Base-by-base conservation (phyloP, 2,329 filamentous ascomycete species). In the Aspergillus arachidicola region DNA sequence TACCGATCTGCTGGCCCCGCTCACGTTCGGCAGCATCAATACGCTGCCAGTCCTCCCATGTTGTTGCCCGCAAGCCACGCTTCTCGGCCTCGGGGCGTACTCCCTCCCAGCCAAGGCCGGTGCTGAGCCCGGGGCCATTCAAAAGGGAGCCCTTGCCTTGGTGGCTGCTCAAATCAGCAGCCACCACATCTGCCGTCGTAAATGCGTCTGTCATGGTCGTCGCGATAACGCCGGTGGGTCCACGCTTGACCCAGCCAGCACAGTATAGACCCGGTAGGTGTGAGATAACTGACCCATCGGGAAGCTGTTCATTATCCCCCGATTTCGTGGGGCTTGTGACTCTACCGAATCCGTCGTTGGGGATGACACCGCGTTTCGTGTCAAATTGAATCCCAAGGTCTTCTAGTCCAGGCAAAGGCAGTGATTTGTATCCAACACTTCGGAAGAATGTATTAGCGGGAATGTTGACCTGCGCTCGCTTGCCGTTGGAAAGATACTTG, bases 141-240 rank as follows among this genome's bases (percentile, higher is more conserved):
- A 87, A 70, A 60, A 89, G 86, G 0, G 76, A 78, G 14, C 67
- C 66, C 10, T 69, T 65, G 34, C 57, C 60, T 4, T 59, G 55
- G 11, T 72, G 63, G 9, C 64, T 73, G 57, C 80, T 73, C 90
- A 93, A 94, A 73, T 99, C 95, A n/a, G 86, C 80, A 0, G 86
- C 86, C 66, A 99, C 91, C 3, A 90, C 88, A 74, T 97, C 94
- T 1, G 89, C 95, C 0, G 93, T 97, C 10, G 87, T 85, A 72
- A 98, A 99, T 0, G 95, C 94, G 76, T 99, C 95, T 64, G 91
- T 87, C 93, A 99, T 96, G 0, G 95, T 99, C 34, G 90, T 93
- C 1, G 94, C 94, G 75, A 99, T 99, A 4, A 98, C 94, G 2
- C 95, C 95, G 0, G 93, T 97, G 0, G 95, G 94, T 0, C 95